These are phyloP conservation scores for Aspergillus unguis DNA, from an alignment of 2,329 filamentous ascomycete species.

Conservation along the genomic window DNA sequence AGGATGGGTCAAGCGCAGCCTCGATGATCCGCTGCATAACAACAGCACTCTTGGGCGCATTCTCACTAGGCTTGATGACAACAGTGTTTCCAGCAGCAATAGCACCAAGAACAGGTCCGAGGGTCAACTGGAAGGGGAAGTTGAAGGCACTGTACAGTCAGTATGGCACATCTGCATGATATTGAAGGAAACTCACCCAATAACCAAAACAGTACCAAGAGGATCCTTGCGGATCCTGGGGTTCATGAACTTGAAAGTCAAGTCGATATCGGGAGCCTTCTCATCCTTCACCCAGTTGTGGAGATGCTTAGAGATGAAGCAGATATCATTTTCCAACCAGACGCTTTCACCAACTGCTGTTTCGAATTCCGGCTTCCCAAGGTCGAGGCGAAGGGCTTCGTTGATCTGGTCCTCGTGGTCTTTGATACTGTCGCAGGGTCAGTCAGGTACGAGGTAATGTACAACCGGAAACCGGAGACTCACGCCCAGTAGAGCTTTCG, in stretches of 20 bases:
- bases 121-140: constrained; percentile 78
- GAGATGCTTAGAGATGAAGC: constrained; percentile 74
- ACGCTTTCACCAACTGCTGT: constrained; percentile 69
- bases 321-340: constrained; percentile 76
- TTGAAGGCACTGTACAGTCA: constrained; percentile 68
- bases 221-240: constrained; percentile 84
- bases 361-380: constrained; percentile 76
- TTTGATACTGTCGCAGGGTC: constrained; percentile 51
- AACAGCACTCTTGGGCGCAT: constrained; percentile 70
- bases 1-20: constrained; percentile 69
- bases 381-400: constrained; percentile 72
- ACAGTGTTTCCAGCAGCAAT: constrained; percentile 90
- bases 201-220: constrained; percentile 75
- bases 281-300: constrained; percentile 83
- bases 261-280: constrained; percentile 63
- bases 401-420: constrained; percentile 71
- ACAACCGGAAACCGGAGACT: constrained; percentile 19
- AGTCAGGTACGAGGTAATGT: constrained; percentile 8
- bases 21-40: constrained; percentile 76
- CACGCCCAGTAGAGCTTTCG: constrained; percentile 91
- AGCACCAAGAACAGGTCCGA: constrained; percentile 79
- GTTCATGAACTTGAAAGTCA: constrained; percentile 65
- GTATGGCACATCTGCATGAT: constrained; percentile 1
- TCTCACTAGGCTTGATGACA: constrained; percentile 87
- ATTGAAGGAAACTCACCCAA: constrained; percentile 56